Percentiles rank a stretch among this genome's conserved stretches.
Evolutionary conservation across 116 monocot species (phyloP).

Genomic region (Zostera marina): DNA sequence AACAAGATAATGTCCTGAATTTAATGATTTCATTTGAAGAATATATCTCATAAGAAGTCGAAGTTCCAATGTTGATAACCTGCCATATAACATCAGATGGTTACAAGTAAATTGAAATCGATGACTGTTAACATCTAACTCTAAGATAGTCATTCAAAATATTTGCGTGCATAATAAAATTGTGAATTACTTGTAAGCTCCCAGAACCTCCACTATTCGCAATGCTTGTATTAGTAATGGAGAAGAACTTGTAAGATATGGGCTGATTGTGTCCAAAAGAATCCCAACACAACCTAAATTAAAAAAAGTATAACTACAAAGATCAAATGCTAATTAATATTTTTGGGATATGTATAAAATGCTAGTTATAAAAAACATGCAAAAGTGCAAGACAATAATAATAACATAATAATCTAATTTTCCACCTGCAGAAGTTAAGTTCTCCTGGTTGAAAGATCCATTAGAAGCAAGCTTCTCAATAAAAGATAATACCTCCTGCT

Average conservation of each 20-base stretch:
- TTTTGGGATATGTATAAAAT: neutral
- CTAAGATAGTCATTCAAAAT: neutral
- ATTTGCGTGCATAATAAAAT: neutral
- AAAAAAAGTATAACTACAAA: neutral
- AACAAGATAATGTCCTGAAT: conserved; percentile 70
- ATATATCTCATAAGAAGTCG: conserved; percentile 69
- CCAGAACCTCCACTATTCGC: conserved; percentile 80
- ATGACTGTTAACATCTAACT: neutral
- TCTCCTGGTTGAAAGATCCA: conserved; percentile 91
- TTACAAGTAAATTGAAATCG: neutral
- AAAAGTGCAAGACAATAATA: neutral
- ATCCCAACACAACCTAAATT: conserved; percentile 81
- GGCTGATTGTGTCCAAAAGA: conserved; percentile 74
- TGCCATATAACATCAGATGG: conserved; percentile 8
- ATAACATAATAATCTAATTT: neutral
- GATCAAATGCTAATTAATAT: no score
- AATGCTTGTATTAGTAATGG: conserved; percentile 69
- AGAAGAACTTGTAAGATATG: conserved; percentile 68
- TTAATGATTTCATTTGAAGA: conserved; percentile 64
- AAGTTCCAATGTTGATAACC: conserved; percentile 84
- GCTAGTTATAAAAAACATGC: neutral
- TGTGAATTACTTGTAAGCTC: conserved; percentile 65
- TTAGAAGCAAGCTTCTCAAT: conserved; percentile 73
- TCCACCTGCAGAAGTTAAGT: conserved; percentile 84
- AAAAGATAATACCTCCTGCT: conserved; percentile 69